Evolutionary conservation across 768 basidiomycete species (phyloP).

Genomic region (Lentinula edodes): DNA sequence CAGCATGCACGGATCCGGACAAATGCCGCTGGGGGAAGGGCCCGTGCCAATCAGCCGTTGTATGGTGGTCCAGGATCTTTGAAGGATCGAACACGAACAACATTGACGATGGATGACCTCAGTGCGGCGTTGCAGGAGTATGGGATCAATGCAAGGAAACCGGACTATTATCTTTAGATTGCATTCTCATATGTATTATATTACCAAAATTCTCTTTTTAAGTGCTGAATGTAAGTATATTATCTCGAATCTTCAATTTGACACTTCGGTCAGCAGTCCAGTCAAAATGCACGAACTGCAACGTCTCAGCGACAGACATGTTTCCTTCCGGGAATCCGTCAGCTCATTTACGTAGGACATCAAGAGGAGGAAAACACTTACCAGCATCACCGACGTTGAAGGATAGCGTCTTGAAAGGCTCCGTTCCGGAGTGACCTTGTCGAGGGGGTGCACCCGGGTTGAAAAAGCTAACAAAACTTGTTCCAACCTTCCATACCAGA

Average conservation of each 20-base stretch:
- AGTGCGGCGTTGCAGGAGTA: conserved; percentile 92
- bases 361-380: conserved; percentile 24
- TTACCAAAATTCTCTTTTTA: conserved; percentile 17
- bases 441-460: conserved; percentile 87
- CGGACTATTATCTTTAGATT: conserved; percentile 82
- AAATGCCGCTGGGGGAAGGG: conserved; percentile 73
- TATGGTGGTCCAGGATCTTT: conserved; percentile 51
- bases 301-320: conserved; percentile 47
- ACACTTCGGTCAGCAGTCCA: conserved; percentile 86
- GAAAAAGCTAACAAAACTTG: conserved; percentile 85
- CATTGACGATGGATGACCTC: conserved; percentile 96
- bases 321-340: conserved; percentile 18
- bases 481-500: conserved; percentile 94
- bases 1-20: conserved; percentile 96
- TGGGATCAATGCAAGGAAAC: conserved; percentile 89
- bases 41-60: conserved; percentile 50
- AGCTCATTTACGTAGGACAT: background rate
- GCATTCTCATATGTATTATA: background rate
- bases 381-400: conserved; percentile 86
- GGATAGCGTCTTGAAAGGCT: conserved; percentile 83
- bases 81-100: conserved; percentile 90
- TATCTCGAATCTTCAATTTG: conserved; percentile 76
- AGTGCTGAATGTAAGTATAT: conserved; percentile 82
- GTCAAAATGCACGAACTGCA: conserved; percentile 73
- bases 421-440: conserved; percentile 76